Conservation (phyloP, 306 rosid genomes). For the Nissolia schottii region DNA sequence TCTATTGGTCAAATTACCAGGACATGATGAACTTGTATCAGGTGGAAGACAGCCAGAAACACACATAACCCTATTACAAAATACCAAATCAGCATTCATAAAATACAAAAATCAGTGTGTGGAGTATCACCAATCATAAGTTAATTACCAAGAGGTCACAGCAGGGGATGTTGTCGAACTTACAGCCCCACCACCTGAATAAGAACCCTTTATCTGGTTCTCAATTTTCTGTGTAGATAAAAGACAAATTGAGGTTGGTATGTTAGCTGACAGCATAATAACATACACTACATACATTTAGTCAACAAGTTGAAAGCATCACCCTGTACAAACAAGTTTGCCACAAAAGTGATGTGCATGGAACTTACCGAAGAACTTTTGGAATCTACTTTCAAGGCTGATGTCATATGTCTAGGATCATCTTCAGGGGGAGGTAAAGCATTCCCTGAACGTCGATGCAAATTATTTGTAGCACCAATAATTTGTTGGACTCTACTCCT, state of each 20-base stretch:
- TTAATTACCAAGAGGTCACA: slow-evolving; percentile 37
- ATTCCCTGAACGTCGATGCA: slow-evolving; percentile 45
- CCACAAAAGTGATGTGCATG: background rate
- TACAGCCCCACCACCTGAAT: slow-evolving; percentile 18
- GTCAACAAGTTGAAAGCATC: slow-evolving; percentile 9
- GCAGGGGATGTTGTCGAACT: slow-evolving; percentile 24
- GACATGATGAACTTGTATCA: slow-evolving; percentile 4
- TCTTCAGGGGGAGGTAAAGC: slow-evolving; percentile 44
- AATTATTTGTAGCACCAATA: slow-evolving; percentile 54
- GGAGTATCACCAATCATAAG: background rate
- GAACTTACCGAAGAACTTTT: slow-evolving; percentile 36
- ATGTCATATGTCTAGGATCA: slow-evolving; percentile 32
- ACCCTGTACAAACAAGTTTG: background rate
- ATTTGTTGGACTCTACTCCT: slow-evolving; percentile 54
- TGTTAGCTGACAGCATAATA: background rate
- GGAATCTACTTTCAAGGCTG: slow-evolving; percentile 30
- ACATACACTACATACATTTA: background rate
- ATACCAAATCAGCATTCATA: slow-evolving; percentile 11
- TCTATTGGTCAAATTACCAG: slow-evolving; percentile 19
- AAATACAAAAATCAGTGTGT: background rate
- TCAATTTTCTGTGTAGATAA: slow-evolving; percentile 26
- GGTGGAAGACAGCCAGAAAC: slow-evolving; percentile 35
- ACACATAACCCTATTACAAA: slow-evolving; percentile 32
- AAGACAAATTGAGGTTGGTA: background rate
- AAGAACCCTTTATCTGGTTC: slow-evolving; percentile 32